Base-by-base conservation (phyloP, 495 filamentous ascomycete species). In the Astrothelium macrocarpum region DNA sequence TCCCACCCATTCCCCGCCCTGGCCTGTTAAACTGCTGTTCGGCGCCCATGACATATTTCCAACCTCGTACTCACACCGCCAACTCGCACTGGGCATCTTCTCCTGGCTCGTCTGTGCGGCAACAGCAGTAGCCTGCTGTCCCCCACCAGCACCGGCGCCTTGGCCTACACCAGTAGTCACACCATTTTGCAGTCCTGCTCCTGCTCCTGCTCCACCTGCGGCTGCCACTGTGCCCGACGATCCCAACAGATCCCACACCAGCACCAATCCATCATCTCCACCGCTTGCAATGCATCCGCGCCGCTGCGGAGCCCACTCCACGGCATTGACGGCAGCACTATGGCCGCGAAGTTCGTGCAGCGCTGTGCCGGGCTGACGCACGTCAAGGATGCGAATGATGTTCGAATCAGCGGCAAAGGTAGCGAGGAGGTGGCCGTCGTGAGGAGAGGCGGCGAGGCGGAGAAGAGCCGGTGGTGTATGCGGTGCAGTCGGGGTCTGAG, bases 31-130 rank as follows among this genome's bases (percentile, higher is more conserved):
- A 16, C 78, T 81, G 65, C 89, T 86, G 59, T 88, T 88, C 34
- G 94, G 93, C 18, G 89, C 90, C 94, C 94, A 99, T 70, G 89
- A 92, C 34, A 97, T 81, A 74, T 97, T 97, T 11, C 87, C 88
- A 28, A 99, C 89, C 77, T 99, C 94, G 68, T 95, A 96, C 64
- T 97, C 94, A 70, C 94, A 97, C 70, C 88, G 84, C 95, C 95
- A 99, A 63, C 82, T 86, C 4, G 90, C 90, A 2, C 89, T 83
- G 0, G 93, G 93, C 14, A 82, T 87, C 61, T 73, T 74, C 65
- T 67, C 69, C 12, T 68, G 61, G 14, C 66, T 61, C 75, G 1
- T 76, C 75, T 16, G 76, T 64, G 75, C 78, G 12, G 71, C 74
- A 32, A 26, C 26, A 36, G 18, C 18, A 18, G 45, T 36, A 28